phyloP scores from a whole-genome alignment of 768 basidiomycete genomes.

The Rickenella mellea region DNA sequence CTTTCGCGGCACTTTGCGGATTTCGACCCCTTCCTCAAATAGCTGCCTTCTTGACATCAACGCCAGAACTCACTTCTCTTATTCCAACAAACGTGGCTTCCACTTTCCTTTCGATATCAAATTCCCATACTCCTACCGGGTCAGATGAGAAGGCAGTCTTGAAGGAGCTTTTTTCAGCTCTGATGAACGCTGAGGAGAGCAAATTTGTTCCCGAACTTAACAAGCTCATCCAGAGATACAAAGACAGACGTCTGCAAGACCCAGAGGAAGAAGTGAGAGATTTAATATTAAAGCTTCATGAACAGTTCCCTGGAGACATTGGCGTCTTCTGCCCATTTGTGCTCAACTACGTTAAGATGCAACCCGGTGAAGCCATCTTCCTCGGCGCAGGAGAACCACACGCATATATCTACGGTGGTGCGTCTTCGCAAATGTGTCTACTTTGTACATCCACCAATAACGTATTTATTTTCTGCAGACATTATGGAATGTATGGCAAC shows the following conservation, averaged over 20 bases:
- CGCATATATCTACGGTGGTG: slow-evolving; percentile 90
- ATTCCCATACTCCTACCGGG: slow-evolving; percentile 31
- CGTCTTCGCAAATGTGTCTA: slow-evolving; percentile 13
- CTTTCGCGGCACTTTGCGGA: slow-evolving; percentile 86
- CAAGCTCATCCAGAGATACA: slow-evolving; percentile 55
- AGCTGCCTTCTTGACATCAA: slow-evolving; percentile 49
- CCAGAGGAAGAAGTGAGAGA: slow-evolving; percentile 42
- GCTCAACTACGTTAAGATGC: slow-evolving; percentile 75
- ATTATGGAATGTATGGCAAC: slow-evolving; percentile 99
- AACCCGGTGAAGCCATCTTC: slow-evolving; percentile 86
- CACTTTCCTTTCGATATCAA: slow-evolving; percentile 39
- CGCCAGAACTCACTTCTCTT: slow-evolving; percentile 71
- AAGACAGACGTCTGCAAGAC: slow-evolving; percentile 25
- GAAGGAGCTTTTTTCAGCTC: slow-evolving; percentile 65
- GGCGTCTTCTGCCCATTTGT: slow-evolving; percentile 89
- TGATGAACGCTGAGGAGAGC: slow-evolving; percentile 71
- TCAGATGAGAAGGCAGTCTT: slow-evolving; percentile 51
- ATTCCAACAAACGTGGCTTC: slow-evolving; percentile 48
- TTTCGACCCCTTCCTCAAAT: slow-evolving; percentile 79
- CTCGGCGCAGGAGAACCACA: slow-evolving; percentile 95
- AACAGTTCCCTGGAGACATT: slow-evolving; percentile 85
- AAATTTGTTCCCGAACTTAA: slow-evolving; percentile 45
- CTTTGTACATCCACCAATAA: background rate
- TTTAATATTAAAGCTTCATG: slow-evolving; percentile 52
- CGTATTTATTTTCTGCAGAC: slow-evolving; percentile 37